Conservation (phyloP, 2,329 filamentous ascomycete species). For the Aspergillus bombycis region DNA sequence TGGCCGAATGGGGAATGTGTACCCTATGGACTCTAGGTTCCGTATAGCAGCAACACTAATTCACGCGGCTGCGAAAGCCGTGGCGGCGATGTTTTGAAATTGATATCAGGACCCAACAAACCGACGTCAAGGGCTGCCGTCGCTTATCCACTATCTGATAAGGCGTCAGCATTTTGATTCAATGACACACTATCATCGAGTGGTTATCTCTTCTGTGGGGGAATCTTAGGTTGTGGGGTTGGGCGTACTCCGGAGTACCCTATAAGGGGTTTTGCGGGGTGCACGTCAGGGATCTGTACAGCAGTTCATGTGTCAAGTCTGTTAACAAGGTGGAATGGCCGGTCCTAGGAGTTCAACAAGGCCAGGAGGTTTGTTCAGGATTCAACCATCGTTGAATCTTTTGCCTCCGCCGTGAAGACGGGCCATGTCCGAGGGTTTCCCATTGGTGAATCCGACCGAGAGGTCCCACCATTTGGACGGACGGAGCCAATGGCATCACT, state of each 20-base stretch:
- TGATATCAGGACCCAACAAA: neutral
- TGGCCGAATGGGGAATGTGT: neutral
- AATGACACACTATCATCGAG: neutral
- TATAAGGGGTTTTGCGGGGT: neutral
- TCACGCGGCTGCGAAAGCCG: neutral
- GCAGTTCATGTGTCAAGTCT: neutral
- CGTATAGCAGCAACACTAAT: neutral
- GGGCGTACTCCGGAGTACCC: neutral
- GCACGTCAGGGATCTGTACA: neutral
- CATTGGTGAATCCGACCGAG: neutral
- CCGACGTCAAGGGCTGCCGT: neutral
- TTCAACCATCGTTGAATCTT: neutral
- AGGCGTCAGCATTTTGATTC: neutral
- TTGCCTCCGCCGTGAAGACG: neutral
- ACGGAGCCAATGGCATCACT: constrained; percentile 15
- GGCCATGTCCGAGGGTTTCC: neutral
- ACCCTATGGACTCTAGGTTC: neutral
- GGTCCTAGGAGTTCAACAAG: neutral
- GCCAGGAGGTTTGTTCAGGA: neutral
- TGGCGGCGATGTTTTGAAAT: neutral
- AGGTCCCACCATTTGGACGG: neutral
- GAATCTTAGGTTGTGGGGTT: neutral
- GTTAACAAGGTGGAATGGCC: neutral
- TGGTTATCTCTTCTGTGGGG: neutral
- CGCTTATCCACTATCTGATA: neutral